A percentile compares a stretch with the other conserved stretches of the same genome.
phyloP scores from a whole-genome alignment of 169 alveolate species.

The Besnoitia besnoiti region DNA sequence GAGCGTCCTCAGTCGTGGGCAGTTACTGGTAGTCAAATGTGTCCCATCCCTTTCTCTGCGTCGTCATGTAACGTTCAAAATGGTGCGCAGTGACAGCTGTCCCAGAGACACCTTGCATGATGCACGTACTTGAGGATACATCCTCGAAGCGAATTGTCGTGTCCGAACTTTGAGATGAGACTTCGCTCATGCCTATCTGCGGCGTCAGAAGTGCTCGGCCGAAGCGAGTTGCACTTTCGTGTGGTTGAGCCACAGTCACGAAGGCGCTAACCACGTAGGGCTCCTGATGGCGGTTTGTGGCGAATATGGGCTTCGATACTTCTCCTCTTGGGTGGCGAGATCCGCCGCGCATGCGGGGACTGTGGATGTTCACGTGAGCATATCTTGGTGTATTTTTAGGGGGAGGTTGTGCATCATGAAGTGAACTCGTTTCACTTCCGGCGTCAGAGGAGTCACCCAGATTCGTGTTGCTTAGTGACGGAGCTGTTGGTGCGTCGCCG shows the following conservation, averaged over 20 bases:
- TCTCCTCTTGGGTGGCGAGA: background rate
- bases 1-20: no score
- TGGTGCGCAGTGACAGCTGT: no score
- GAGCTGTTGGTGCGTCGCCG: background rate
- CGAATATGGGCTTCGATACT: background rate
- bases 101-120: no score
- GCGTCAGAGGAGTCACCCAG: no score
- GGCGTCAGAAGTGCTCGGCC: no score
- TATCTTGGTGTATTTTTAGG: background rate
- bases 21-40: no score
- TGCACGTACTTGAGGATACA: background rate
- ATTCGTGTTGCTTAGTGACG: background rate
- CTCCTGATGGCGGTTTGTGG: background rate
- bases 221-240: background rate
- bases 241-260: background rate
- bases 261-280: background rate
- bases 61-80: no score
- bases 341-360: background rate
- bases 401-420: background rate
- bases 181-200: background rate
- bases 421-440: no score
- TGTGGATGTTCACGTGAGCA: background rate
- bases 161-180: background rate
- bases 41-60: no score
- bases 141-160: background rate